phyloP scores from a whole-genome alignment of 306 rosid species.

The Adenanthera pavonina region DNA sequence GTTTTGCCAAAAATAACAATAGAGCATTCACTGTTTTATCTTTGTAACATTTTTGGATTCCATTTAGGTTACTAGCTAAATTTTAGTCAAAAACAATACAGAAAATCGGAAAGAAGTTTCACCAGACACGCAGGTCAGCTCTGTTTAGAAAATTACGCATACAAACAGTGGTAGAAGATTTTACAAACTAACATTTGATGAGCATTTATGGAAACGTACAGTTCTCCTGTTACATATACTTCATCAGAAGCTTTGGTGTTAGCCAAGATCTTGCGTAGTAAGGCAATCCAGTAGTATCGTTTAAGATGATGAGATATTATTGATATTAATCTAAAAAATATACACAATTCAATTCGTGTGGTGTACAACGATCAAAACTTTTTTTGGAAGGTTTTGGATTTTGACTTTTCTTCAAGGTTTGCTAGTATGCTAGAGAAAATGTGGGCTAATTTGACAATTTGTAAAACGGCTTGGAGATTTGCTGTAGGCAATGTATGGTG shows the following conservation, averaged over 20 bases:
- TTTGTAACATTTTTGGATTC: conserved; percentile 11
- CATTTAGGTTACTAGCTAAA: background rate
- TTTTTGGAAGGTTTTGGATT: conserved; percentile 29
- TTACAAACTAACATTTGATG: background rate
- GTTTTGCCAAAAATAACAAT: background rate
- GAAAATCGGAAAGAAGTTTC: background rate
- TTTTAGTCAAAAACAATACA: background rate
- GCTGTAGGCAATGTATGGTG: conserved; percentile 29
- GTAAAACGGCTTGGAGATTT: conserved; percentile 45
- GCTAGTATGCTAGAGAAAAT: conserved; percentile 30
- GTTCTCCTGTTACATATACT: background rate
- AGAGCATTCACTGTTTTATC: background rate
- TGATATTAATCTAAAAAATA: background rate
- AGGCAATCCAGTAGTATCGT: background rate
- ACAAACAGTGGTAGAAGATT: background rate
- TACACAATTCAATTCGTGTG: background rate
- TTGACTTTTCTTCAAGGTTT: conserved; percentile 39
- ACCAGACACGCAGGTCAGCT: background rate
- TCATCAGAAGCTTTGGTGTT: background rate
- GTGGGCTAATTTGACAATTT: conserved; percentile 38
- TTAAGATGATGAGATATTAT: background rate
- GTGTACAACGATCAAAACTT: background rate
- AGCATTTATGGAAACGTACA: background rate
- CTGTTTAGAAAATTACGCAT: background rate
- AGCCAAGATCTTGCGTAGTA: background rate